These are phyloP conservation scores for Trichosporon ovoides DNA, from an alignment of 1,284 basidiomycete species.

Conservation along the genomic window DNA sequence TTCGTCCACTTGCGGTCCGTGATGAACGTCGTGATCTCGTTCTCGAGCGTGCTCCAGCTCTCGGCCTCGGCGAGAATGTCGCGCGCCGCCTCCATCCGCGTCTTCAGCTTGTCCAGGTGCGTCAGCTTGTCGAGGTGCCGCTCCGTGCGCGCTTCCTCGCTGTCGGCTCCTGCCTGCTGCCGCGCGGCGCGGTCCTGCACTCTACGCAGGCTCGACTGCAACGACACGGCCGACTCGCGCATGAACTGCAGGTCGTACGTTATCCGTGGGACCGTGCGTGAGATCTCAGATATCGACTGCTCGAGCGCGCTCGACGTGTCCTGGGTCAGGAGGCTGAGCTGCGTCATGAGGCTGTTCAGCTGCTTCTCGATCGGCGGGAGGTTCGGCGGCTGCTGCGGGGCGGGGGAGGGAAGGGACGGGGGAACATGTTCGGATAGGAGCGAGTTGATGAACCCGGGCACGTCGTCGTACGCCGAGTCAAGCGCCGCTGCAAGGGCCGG, in stretches of 20 bases:
- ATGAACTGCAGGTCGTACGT: conserved; percentile 93
- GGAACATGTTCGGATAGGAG: conserved; percentile 33
- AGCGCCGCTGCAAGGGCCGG: conserved; percentile 37
- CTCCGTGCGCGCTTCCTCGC: conserved; percentile 31
- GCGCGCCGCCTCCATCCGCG: conserved; percentile 75
- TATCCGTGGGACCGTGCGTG: conserved; percentile 76
- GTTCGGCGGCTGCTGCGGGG: conserved; percentile 39
- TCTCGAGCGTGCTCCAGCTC: conserved; percentile 87
- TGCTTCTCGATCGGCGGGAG: conserved; percentile 67
- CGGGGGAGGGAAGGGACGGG: conserved; percentile 14
- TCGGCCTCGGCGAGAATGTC: conserved; percentile 85
- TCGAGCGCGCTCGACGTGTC: conserved; percentile 81
- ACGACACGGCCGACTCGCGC: conserved; percentile 74
- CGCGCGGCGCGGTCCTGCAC: conserved; percentile 54
- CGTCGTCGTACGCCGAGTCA: conserved; percentile 37
- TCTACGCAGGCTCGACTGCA: conserved; percentile 60
- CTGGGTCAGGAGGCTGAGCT: conserved; percentile 73
- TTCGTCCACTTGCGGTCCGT: conserved; percentile 62
- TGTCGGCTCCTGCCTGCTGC: conserved; percentile 20
- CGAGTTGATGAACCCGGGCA: conserved; percentile 45
- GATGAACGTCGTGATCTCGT: conserved; percentile 77
- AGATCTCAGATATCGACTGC: conserved; percentile 80
- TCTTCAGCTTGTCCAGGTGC: conserved; percentile 73
- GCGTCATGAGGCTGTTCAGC: conserved; percentile 65
- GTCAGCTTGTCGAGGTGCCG: conserved; percentile 62